Percentiles rank a stretch among this genome's conserved stretches.
Conservation (phyloP, 176 grass and related monocot genomes). For the Aegilops umbellulata region DNA sequence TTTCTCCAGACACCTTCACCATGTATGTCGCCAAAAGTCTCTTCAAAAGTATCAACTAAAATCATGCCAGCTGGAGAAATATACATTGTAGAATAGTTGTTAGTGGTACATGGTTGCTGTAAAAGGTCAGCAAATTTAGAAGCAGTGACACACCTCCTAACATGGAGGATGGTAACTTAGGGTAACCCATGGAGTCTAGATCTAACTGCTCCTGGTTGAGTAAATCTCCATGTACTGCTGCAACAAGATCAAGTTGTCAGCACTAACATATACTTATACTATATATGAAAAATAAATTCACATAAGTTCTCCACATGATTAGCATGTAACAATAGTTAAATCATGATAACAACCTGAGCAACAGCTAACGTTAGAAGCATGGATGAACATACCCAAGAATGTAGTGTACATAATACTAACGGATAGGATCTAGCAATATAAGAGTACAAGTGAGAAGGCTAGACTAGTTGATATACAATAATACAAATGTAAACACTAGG, state of each 20-base stretch:
- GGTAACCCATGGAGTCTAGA: background rate
- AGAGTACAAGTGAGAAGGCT: background rate
- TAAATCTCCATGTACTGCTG: background rate
- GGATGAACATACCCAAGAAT: slow-evolving; percentile 1
- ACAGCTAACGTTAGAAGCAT: background rate
- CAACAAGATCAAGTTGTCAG: background rate
- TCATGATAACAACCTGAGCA: background rate
- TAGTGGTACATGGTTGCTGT: background rate
- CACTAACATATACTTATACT: background rate
- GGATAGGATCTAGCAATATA: background rate
- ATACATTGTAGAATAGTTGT: background rate
- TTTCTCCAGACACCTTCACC: background rate
- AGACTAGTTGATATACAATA: background rate
- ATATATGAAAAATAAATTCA: background rate
- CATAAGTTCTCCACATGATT: background rate
- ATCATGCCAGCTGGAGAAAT: background rate
- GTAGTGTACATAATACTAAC: background rate
- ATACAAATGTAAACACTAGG: background rate
- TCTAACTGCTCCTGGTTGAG: background rate
- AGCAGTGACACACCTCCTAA: background rate
- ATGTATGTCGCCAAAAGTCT: background rate
- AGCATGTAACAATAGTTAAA: background rate
- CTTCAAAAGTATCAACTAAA: slow-evolving; percentile 21
- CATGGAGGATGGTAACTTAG: background rate
- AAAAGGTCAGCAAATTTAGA: background rate